Evolutionary conservation across 2,329 filamentous ascomycete species (phyloP), one percentile per base, ranked within the genome.

Genomic region (Ascomycota sp.): DNA sequence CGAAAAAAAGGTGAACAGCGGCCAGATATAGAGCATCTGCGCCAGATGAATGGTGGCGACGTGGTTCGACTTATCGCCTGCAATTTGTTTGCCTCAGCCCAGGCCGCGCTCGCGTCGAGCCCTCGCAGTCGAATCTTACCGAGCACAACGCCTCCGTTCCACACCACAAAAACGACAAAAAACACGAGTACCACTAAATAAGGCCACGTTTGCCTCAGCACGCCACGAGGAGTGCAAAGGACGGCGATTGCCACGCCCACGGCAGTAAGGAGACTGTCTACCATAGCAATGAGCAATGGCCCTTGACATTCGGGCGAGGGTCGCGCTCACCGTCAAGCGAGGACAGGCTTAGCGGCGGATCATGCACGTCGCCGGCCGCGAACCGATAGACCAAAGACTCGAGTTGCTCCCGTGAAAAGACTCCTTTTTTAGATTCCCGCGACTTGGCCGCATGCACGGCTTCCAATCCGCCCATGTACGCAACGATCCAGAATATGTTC

Each of bases 1-100:
- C 0, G 85, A 93, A 57, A 94, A 95, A 55, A 95, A 92, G 23
- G 69, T 57, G 33, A 92, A 74, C 36, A 92, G 78, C 0, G 85
- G 76, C 78, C 83, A 93, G 39, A 95, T 75, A 45, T 98, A 98
- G 12, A 95, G 73, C 68, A 98, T 79, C 52, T 98, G 89, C 0
- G 86, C 67, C 5, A 89, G 55, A 45, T 98, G 86, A 9, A 95
- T 57, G 1, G 83, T 89, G 1, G 85, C 83, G 21, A 89, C 64
- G 44, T 98, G 89, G 45, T 93, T 94, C 19, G 80, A 75, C 54
- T 94, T 95, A 53, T 98, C 89, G 23, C 85, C 80, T 82, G 32
- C 4, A 10, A 5, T n/a, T 20, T 1, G 30, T 32, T 22, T n/a
- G 15, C 1, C 27, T 33, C 25, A 34, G 25, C 10, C 15, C 13